Conservation (phyloP, 371 early-diverging fungal genomes). For the Mucor velutinosus region DNA sequence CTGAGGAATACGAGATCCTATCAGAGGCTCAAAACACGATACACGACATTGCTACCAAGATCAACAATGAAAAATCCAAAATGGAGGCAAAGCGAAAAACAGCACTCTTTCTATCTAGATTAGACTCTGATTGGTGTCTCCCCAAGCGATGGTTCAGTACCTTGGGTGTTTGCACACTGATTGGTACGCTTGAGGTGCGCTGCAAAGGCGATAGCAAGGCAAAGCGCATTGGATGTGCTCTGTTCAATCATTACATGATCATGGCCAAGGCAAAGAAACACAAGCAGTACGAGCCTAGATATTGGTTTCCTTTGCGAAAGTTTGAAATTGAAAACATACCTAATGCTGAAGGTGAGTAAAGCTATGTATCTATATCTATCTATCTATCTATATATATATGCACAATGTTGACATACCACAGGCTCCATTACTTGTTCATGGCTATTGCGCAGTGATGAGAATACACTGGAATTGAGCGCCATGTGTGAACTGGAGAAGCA, state of each 20-base stretch:
- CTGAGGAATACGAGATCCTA: constrained; percentile 30
- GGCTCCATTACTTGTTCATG: constrained; percentile 18
- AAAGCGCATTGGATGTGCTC: constrained; percentile 49
- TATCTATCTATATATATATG: too few relatives aligned
- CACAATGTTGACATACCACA: background rate
- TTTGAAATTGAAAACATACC: constrained; percentile 44
- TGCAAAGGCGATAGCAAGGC: constrained; percentile 20
- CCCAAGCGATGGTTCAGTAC: constrained; percentile 39
- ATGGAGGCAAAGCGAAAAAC: constrained; percentile 44
- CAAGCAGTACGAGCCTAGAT: constrained; percentile 51
- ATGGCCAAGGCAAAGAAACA: constrained; percentile 54
- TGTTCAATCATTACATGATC: constrained; percentile 59
- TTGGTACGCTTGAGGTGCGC: constrained; percentile 48
- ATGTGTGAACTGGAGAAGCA: constrained; percentile 22
- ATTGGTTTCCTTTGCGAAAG: constrained; percentile 59
- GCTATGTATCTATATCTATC: too few relatives aligned
- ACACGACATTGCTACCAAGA: constrained; percentile 29
- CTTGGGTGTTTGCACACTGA: constrained; percentile 39
- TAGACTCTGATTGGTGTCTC: constrained; percentile 43
- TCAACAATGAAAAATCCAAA: constrained; percentile 35
- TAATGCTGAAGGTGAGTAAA: constrained; percentile 30
- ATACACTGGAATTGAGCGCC: constrained; percentile 21
- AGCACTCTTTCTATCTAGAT: constrained; percentile 35
- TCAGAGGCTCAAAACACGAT: constrained; percentile 34
- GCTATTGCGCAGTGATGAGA: constrained; percentile 14